Base-by-base conservation (phyloP, 306 rosid genomes). In the Vigna nakashimae region DNA sequence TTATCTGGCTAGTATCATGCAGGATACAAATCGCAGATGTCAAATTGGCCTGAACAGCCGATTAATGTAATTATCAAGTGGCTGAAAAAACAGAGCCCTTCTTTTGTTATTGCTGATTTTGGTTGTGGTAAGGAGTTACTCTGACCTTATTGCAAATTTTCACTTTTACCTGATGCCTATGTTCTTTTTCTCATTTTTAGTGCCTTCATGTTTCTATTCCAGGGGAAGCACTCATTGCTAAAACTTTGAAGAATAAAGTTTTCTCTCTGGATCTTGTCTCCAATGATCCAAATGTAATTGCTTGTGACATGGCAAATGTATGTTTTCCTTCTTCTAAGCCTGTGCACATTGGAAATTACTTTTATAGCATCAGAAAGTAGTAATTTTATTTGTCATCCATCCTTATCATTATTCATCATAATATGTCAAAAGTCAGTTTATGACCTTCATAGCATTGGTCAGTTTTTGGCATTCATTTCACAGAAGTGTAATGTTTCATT, bases 301-400 rank as follows among this genome's bases (percentile, higher is more conserved):
- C 98, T 75, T 95, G 99, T 86, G 93, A 92, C 70, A 92, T 95
- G 96, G 87, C 98, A 80, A 90, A 88, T 64, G 98, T 94, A 88
- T 8, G 96, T 65, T 65, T 79, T 76, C 70, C 78, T 77, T 3
- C 65, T 79, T 30, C 14, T n/a, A 45, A 40, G 7, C 7, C 84
- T 80, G 34, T 69, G 16, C 40, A 20, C 28, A 10, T n/a, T 14
- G 14, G 59, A 66, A 24, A 60, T n/a, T 68, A 32, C 15, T 34
- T 66, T 34, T 20, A 28, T 71, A 20, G 22, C 48, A 65, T 72
- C 20, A 9, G 42, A 8, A 42, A 36, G 34, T 55, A 20, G 46
- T 26, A 52, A 51, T 78, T 50, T 67, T 74, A 16, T 74, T 53
- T 42, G 13, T 62, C 13, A 16, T 62, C 45, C 42, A 32, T 32